Evolutionary conservation across 1,284 basidiomycete genomes (phyloP), one percentile per base, ranked within the genome.

Genomic region (Leccinum pachyderme): DNA sequence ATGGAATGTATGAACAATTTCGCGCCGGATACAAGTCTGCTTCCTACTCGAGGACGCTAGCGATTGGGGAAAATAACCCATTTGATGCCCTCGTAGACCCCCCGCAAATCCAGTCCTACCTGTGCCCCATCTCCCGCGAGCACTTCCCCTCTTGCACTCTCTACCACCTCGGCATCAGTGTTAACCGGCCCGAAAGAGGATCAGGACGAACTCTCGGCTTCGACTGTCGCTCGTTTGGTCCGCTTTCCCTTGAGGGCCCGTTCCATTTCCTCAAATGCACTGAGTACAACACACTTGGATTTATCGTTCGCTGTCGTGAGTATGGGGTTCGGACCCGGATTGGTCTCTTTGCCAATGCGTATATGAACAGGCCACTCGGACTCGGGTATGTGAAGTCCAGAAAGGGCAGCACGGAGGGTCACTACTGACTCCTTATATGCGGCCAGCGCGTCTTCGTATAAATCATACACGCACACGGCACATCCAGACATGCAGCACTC

Each of bases 401-500:
- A 52, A 7, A 95, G 80, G 5, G 80, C 75, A 4, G 68, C 58
- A 12, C 81, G 81, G 2, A 93, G 73, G 0, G 74, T 63, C 1
- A 65, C 65, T 2, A 94, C 61, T 1, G 84, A 77, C 7, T 78
- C 73, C 32, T 80, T 79, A 72, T 93, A 93, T 11, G 77, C 77
- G n/a, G 78, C 75, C 4, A 92, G 70, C 1, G 89, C 83, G 49
- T 93, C 91, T 52, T 88, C 83, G 71, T 95, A 93, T 27, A 95
- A 73, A 62, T 93, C 92, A 69, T 95, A 90, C 7, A 95, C 89
- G 70, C 93, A 95, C 33, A 93, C 75, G 0, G 91, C 89, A 64
- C 93, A 95, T 29, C 91, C 91, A 8, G 90, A 93, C 91, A 93
- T 94, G 73, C 93, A 95, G 71, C 93, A 94, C 72, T 93, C 91